These are phyloP conservation scores for Stemphylium lycopersici DNA, from an alignment of 2,329 filamentous ascomycete genomes.

Conservation along the genomic window DNA sequence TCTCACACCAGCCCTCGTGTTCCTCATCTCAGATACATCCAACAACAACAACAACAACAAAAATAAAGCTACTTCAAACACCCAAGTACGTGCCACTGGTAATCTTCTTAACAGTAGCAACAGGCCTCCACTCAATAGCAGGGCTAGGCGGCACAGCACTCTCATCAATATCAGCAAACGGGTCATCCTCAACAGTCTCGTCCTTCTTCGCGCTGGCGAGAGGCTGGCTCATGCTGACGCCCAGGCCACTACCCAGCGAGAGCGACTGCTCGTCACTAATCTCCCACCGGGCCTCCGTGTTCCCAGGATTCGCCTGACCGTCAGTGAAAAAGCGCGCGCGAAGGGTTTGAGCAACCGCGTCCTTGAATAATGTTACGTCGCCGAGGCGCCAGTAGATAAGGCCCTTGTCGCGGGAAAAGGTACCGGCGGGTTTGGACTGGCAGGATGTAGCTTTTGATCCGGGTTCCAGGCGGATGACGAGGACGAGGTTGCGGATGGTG, in stretches of 20 bases:
- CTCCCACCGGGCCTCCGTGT: conserved; percentile 85
- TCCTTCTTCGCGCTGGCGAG: conserved; percentile 48
- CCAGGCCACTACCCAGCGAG: conserved; percentile 67
- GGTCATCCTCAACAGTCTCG: conserved; percentile 60
- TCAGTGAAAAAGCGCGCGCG: conserved; percentile 83
- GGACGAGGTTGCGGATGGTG: conserved; percentile 73
- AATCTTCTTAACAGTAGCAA: conserved; percentile 45
- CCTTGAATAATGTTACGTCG: conserved; percentile 70
- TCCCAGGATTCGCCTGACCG: conserved; percentile 72
- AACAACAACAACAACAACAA: background rate
- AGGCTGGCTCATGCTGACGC: conserved; percentile 51
- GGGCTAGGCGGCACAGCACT: conserved; percentile 31
- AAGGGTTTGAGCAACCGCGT: conserved; percentile 70
- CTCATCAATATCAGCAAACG: conserved; percentile 71
- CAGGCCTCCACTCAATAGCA: conserved; percentile 40
- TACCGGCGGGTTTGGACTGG: conserved; percentile 80
- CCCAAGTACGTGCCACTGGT: conserved; percentile 47
- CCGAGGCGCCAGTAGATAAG: conserved; percentile 81
- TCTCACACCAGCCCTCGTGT: background rate
- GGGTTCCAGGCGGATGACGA: conserved; percentile 72
- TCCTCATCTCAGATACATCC: background rate
- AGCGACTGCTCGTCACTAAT: conserved; percentile 57
- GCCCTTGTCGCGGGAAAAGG: conserved; percentile 76
- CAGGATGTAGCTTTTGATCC: conserved; percentile 68
- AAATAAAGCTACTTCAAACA: conserved; percentile 21